phyloP scores from a whole-genome alignment of 495 filamentous ascomycete species.

The Cryomyces minteri region DNA sequence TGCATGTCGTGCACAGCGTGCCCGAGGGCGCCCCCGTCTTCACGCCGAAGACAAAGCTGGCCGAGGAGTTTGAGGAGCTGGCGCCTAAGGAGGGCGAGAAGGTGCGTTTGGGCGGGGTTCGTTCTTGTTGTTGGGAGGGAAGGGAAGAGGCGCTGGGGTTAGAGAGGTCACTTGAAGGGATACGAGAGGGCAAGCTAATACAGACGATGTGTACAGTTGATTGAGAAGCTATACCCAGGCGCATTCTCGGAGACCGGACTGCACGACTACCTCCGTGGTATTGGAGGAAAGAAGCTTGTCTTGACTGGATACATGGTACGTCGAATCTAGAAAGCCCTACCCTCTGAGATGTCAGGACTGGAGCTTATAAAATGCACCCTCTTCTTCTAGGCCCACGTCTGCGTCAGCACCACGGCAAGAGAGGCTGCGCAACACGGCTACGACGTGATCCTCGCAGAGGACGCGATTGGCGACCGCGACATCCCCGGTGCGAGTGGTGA shows the following conservation, averaged over 20 bases:
- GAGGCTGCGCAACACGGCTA: slow-evolving; percentile 35
- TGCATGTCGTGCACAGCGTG: slow-evolving; percentile 36
- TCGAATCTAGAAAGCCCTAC: slow-evolving; percentile 1
- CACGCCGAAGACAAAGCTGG: slow-evolving; percentile 32
- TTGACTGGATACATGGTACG: slow-evolving; percentile 29
- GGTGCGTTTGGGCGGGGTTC: slow-evolving; percentile 6
- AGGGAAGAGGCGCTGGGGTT: background rate
- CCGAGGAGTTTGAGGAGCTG: slow-evolving; percentile 33
- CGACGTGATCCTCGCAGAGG: slow-evolving; percentile 35
- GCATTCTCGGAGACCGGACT: slow-evolving; percentile 30
- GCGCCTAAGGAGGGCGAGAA: slow-evolving; percentile 27
- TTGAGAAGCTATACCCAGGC: slow-evolving; percentile 28
- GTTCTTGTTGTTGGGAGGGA: background rate
- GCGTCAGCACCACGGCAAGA: slow-evolving; percentile 38
- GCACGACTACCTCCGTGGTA: slow-evolving; percentile 18
- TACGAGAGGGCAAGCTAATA: no score
- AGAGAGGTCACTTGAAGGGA: no score
- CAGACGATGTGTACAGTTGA: background rate
- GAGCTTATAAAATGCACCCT: background rate
- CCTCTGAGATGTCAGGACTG: background rate
- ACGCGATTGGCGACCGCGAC: slow-evolving; percentile 39
- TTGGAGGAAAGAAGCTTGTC: slow-evolving; percentile 27
- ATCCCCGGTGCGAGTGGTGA: slow-evolving; percentile 28
- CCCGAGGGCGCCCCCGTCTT: slow-evolving; percentile 42
- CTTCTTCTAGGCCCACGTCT: slow-evolving; percentile 32